Conservation (phyloP, 1,139 yeast genomes). For the Geotrichum siamense region DNA sequence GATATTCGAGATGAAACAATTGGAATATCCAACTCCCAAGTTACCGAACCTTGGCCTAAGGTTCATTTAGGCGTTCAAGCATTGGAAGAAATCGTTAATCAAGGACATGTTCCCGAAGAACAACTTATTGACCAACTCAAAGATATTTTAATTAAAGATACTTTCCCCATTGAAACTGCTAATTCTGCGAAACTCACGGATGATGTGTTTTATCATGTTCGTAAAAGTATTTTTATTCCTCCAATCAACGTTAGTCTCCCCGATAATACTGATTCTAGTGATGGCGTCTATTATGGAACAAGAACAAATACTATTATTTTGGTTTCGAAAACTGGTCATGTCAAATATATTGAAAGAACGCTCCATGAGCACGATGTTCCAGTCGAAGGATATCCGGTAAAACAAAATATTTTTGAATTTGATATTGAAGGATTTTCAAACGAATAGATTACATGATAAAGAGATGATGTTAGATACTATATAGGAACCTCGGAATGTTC, state of each 20-base stretch:
- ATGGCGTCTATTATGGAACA: constrained; percentile 70
- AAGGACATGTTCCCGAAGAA: constrained; percentile 36
- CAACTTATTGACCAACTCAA: constrained; percentile 48
- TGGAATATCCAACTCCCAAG: constrained; percentile 59
- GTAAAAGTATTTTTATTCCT: constrained; percentile 65
- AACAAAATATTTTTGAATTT: constrained; percentile 15
- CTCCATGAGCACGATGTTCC: constrained; percentile 35
- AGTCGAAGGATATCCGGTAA: constrained; percentile 9
- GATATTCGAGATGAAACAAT: constrained; percentile 33
- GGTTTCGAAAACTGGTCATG: constrained; percentile 44
- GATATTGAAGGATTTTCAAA: constrained; percentile 16
- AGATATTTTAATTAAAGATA: constrained; percentile 45
- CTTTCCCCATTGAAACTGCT: constrained; percentile 32
- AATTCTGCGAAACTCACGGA: constrained; percentile 20
- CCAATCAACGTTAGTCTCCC: constrained; percentile 37
- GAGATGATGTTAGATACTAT: no score
- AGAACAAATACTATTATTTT: constrained; percentile 79
- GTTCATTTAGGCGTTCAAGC: constrained; percentile 46
- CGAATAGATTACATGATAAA: no score
- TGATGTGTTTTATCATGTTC: constrained; percentile 40
- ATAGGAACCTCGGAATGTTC: no score
- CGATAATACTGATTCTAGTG: constrained; percentile 17
- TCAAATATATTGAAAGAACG: constrained; percentile 42
- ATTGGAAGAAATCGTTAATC: constrained; percentile 39
- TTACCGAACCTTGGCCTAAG: constrained; percentile 65